Evolutionary conservation across 129 eudicot species (phyloP), one percentile per base, ranked within the genome.

Genomic region (Logfia minima): DNA sequence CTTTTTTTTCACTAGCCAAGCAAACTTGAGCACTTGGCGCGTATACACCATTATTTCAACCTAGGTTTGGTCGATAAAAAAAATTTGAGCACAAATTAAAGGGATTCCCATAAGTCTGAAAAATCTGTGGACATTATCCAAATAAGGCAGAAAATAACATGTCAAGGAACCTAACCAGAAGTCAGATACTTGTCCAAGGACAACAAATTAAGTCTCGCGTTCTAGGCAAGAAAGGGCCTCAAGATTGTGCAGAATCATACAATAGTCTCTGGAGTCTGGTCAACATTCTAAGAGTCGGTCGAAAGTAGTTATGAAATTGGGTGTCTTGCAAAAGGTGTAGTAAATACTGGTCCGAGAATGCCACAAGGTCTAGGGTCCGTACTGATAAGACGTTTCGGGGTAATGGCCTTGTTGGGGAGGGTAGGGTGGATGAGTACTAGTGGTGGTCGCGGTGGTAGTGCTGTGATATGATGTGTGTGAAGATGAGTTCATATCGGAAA

Each of bases 361-460:
- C 80, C 51, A 67, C 61, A 70, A 72, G 55, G 16, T 69, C 75
- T 77, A 79, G 19, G 9, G 79, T 75, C 85, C 85, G 37, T 87
- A 85, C 39, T 76, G 92, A 32, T 87, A 84, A 68, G 92, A 82
- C 72, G 74, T 70, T 66, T 84, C 83, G n/a, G 88, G 72, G 56
- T 87, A 85, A 14, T 80, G 82, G 37, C 70, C 79, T 68, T 85
- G 90, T 53, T 82, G 86, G 9, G 87, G 61, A 64, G 85, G 75
- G 68, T 87, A 79, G 71, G 88, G 60, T 9, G 75, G 76, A 37
- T 79, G 91, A 22, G 85, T 71, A 65, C 52, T 32, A 69, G 58
- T 22, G 23, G 68, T 24, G 48, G 67, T 61, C 14, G 45, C 61
- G 71, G 60, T 28, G 53, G 73, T 65, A 65, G 85, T 26, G 61